Conservation (phyloP, 108 stramenopile species). For the Conticribra weissflogii region DNA sequence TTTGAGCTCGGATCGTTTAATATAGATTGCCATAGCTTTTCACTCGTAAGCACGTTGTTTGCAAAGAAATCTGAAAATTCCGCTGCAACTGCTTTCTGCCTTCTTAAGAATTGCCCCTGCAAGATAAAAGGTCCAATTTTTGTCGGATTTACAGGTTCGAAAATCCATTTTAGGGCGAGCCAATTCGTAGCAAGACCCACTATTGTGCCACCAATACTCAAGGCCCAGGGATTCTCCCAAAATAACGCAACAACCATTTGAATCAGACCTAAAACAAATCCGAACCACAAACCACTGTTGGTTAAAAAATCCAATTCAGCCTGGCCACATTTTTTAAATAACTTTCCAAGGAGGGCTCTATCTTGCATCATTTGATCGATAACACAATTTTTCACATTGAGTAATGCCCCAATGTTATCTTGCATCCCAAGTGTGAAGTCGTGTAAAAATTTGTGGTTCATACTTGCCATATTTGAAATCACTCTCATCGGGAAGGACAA, state of each 20-base stretch:
- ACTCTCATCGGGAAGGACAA: constrained; percentile 36
- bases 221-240: constrained; percentile 93
- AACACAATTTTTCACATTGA: constrained; percentile 82
- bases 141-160: constrained; percentile 92
- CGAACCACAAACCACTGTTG: constrained; percentile 93
- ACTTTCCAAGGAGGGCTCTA: constrained; percentile 67
- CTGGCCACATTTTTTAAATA: constrained; percentile 83
- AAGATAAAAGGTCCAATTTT: constrained; percentile 88
- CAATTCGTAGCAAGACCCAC: constrained; percentile 94
- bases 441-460: constrained; percentile 59
- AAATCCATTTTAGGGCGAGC: constrained; percentile 94
- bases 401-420: constrained; percentile 69
- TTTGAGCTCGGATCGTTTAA: constrained; percentile 76
- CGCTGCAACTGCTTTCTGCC: constrained; percentile 86
- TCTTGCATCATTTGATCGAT: constrained; percentile 89
- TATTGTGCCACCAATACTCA: constrained; percentile 88
- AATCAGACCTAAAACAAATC: constrained; percentile 89
- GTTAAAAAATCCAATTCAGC: constrained; percentile 86
- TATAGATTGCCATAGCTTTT: constrained; percentile 79
- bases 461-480: constrained; percentile 33
- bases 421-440: constrained; percentile 68
- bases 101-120: constrained; percentile 91
- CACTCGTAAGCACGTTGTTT: constrained; percentile 72
- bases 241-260: constrained; percentile 94
- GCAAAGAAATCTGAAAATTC: constrained; percentile 89